Evolutionary conservation across 495 filamentous ascomycete genomes (phyloP).

Genomic region (Neurospora africana): DNA sequence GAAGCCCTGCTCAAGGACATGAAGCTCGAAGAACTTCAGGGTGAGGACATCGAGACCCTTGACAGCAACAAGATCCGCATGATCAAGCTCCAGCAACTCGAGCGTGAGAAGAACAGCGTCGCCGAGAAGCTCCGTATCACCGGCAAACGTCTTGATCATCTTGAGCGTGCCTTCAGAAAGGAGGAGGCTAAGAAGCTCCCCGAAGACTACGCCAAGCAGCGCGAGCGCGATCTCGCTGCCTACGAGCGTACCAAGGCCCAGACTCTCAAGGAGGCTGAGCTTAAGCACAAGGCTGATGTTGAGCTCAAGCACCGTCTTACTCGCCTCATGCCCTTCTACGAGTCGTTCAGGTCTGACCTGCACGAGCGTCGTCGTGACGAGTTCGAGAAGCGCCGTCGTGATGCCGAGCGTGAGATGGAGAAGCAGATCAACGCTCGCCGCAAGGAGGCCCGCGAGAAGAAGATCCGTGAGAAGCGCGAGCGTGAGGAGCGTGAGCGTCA

Average conservation of each 20-base stretch:
- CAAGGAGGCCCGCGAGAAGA: slow-evolving; percentile 71
- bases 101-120: slow-evolving; percentile 94
- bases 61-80: slow-evolving; percentile 82
- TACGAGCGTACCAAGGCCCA: slow-evolving; percentile 70
- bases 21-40: slow-evolving; percentile 74
- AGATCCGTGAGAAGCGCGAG: slow-evolving; percentile 65
- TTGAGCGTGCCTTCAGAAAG: slow-evolving; percentile 91
- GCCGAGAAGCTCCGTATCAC: slow-evolving; percentile 82
- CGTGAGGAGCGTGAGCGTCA: slow-evolving; percentile 68
- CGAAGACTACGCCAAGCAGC: slow-evolving; percentile 77
- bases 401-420: slow-evolving; percentile 82
- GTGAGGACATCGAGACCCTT: slow-evolving; percentile 64
- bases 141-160: slow-evolving; percentile 91
- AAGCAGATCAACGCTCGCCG: slow-evolving; percentile 75
- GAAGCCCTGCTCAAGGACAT: slow-evolving; percentile 94
- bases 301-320: slow-evolving; percentile 84
- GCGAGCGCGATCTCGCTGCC: slow-evolving; percentile 64
- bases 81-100: slow-evolving; percentile 88
- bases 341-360: slow-evolving; percentile 66
- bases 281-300: slow-evolving; percentile 79
- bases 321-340: slow-evolving; percentile 71
- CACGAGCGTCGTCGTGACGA: slow-evolving; percentile 82
- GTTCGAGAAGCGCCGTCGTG: slow-evolving; percentile 84
- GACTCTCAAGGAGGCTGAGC: slow-evolving; percentile 66
- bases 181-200: slow-evolving; percentile 89